Percentiles rank a stretch among this genome's conserved stretches.
Evolutionary conservation across 179 eudicot species (phyloP).

Genomic region (Monotropa hypopitys): DNA sequence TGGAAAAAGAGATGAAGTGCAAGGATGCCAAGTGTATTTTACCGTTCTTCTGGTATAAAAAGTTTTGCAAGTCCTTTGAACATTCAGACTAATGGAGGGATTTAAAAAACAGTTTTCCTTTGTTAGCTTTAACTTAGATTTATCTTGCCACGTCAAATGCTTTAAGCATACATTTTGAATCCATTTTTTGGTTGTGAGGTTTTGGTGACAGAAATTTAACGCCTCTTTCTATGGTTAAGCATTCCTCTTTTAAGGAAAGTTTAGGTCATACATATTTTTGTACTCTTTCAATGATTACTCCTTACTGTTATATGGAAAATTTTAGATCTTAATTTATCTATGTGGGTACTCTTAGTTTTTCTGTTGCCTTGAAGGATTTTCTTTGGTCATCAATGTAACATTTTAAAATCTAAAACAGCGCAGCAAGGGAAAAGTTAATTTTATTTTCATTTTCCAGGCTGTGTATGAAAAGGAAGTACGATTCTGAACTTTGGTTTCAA

Average conservation of each 20-base stretch:
- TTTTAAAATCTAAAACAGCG: not conserved
- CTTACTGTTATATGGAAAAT: not conserved
- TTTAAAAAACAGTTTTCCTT: not conserved
- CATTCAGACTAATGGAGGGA: not conserved
- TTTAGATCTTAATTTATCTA: not conserved
- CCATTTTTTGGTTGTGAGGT: not conserved
- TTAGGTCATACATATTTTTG: not conserved
- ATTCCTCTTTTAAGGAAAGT: not conserved
- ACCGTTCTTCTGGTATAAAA: not conserved
- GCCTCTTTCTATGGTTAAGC: not conserved
- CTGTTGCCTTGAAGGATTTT: not conserved
- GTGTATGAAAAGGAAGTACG: constrained; percentile 52
- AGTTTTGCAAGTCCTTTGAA: not conserved
- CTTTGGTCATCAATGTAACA: not conserved
- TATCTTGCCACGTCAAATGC: not conserved
- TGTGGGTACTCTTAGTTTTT: not conserved
- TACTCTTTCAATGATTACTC: not conserved
- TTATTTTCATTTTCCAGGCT: constrained; percentile 31
- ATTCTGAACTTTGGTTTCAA: constrained; percentile 57
- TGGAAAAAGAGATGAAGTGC: not conserved
- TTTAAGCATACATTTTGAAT: not conserved
- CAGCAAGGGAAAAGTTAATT: not conserved
- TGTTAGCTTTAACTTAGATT: not conserved
- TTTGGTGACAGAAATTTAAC: not conserved
- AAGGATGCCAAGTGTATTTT: not conserved